These are phyloP conservation scores for Verticillium albo-atrum DNA, from an alignment of 2,329 filamentous ascomycete species.

Conservation along the genomic window DNA sequence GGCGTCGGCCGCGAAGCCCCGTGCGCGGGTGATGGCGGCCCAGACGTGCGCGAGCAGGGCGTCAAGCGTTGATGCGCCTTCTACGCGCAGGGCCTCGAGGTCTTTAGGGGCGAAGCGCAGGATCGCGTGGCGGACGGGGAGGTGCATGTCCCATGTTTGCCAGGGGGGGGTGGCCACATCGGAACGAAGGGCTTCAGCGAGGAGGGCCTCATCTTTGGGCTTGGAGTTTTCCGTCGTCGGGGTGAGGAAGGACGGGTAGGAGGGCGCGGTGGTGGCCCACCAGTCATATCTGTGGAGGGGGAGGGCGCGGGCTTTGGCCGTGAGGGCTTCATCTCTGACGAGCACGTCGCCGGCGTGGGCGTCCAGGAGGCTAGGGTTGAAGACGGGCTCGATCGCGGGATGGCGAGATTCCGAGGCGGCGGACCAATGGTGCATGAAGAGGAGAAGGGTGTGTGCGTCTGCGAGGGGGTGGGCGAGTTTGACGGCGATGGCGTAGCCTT, in stretches of 20 bases:
- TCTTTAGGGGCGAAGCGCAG: conserved; percentile 29
- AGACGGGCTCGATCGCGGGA: conserved; percentile 25
- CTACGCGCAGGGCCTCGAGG: conserved; percentile 22
- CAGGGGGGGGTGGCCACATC: conserved; percentile 24
- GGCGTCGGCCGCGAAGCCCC: conserved; percentile 17
- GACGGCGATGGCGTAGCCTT: conserved; percentile 34
- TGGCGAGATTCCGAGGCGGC: conserved; percentile 7
- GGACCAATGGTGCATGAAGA: conserved; percentile 39
- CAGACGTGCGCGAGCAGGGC: conserved; percentile 41
- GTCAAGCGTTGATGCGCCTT: conserved; percentile 33
- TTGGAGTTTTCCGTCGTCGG: conserved; percentile 18
- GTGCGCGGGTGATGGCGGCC: conserved; percentile 36
- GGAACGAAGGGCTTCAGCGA: conserved; percentile 10
- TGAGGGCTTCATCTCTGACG: conserved; percentile 16
- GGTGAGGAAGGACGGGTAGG: conserved; percentile 21
- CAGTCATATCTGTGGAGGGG: conserved; percentile 44
- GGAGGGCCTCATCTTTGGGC: conserved; percentile 5
- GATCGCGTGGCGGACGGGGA: conserved; percentile 24
- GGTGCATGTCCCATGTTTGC: conserved; percentile 34
- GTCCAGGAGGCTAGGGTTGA: conserved; percentile 36
- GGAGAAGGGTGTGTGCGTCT: conserved; percentile 36
- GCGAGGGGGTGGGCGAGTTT: conserved; percentile 37
- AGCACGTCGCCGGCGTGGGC: conserved; percentile 19
- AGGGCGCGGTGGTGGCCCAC: conserved; percentile 30
- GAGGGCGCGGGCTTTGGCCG: conserved; percentile 26